phyloP scores from a whole-genome alignment of 257 asterid genomes.

The Solanum gracilifrons region DNA sequence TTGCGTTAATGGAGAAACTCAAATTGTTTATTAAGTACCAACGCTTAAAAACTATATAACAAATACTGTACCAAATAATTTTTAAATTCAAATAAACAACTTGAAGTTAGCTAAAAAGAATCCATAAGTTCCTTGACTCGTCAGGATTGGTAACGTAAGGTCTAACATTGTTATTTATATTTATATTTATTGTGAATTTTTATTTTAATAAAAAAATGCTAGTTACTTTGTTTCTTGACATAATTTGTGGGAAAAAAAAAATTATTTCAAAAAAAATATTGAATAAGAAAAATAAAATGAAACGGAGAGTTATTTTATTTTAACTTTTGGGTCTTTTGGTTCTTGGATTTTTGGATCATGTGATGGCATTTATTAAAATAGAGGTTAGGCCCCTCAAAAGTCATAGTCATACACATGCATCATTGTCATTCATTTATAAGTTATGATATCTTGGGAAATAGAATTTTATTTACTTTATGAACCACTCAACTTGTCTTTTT shows the following conservation, averaged over 20 bases:
- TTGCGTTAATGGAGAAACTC: background rate
- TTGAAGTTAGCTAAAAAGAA: background rate
- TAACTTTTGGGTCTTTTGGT: background rate
- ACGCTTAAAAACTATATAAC: background rate
- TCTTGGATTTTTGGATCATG: constrained; percentile 31
- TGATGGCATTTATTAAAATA: constrained; percentile 16
- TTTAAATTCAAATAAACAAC: background rate
- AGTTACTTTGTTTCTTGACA: too few relatives aligned
- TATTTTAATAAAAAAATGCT: too few relatives aligned
- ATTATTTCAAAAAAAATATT: too few relatives aligned
- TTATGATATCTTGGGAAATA: constrained; percentile 12
- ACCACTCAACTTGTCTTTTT: background rate
- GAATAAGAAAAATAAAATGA: background rate
- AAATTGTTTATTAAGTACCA: background rate
- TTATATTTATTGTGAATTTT: too few relatives aligned
- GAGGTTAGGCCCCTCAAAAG: constrained; percentile 17
- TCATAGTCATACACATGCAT: constrained; percentile 42
- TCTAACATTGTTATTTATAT: background rate
- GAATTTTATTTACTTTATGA: background rate
- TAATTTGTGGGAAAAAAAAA: too few relatives aligned
- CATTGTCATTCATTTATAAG: constrained; percentile 9
- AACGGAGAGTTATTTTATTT: too few relatives aligned
- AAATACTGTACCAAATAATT: constrained; percentile 8
- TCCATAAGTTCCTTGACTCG: background rate
- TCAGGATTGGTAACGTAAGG: background rate